These are phyloP conservation scores for Narthecium ossifragum DNA, from an alignment of 106 monocot species.

Conservation along the genomic window DNA sequence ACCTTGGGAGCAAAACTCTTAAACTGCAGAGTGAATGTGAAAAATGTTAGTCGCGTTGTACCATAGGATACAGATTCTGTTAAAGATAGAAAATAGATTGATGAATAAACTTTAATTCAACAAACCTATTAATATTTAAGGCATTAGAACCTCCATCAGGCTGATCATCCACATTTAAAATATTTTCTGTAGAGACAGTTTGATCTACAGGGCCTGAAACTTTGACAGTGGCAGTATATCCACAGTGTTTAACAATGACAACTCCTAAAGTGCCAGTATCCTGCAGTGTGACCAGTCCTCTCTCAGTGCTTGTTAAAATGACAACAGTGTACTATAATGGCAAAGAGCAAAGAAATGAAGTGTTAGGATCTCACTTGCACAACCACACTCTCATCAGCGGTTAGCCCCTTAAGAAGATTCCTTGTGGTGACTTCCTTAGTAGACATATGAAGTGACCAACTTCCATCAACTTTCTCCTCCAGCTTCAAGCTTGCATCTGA, in stretches of 20 bases:
- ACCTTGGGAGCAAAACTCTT: constrained; percentile 40
- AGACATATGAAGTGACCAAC: constrained; percentile 27
- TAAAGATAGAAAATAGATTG: no score
- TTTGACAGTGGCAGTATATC: constrained; percentile 74
- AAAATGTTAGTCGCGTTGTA: no score
- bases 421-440: constrained; percentile 42
- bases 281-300: no score
- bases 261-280: constrained; percentile 61
- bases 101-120: background rate
- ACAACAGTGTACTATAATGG: no score
- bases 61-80: no score
- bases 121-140: constrained; percentile 84
- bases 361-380: constrained; percentile 44
- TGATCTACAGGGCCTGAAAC: constrained; percentile 26
- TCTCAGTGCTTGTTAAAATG: no score
- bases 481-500: constrained; percentile 52
- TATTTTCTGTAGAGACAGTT: constrained; percentile 6
- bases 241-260: constrained; percentile 79
- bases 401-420: constrained; percentile 90
- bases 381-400: constrained; percentile 75
- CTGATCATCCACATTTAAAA: constrained; percentile 57
- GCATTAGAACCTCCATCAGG: constrained; percentile 91
- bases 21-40: constrained; percentile 43
- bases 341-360: background rate
- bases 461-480: constrained; percentile 59